Conservation (phyloP, 2,329 filamentous ascomycete species). For the Ophiostoma piceae region DNA sequence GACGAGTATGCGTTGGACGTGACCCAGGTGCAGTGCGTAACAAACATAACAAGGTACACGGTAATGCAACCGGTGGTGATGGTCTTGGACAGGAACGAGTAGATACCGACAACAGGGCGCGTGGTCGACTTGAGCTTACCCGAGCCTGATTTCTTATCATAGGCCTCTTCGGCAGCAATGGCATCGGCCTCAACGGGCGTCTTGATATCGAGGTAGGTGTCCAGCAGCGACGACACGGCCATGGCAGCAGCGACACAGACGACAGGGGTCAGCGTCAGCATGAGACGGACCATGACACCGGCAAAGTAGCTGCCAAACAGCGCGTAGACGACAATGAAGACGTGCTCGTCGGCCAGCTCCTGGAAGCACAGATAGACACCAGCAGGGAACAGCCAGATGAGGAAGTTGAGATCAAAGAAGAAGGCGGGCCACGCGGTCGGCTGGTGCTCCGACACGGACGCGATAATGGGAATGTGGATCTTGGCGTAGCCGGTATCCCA, state of each 20-base stretch:
- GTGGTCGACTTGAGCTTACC: slow-evolving; percentile 58
- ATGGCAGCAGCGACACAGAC: slow-evolving; percentile 93
- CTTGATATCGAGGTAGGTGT: slow-evolving; percentile 69
- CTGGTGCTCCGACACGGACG: slow-evolving; percentile 98
- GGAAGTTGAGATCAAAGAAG: slow-evolving; percentile 97
- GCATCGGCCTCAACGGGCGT: slow-evolving; percentile 53
- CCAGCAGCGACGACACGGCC: slow-evolving; percentile 79
- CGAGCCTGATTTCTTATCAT: slow-evolving; percentile 50
- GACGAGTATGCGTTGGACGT: slow-evolving; percentile 99
- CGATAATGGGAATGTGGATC: slow-evolving; percentile 98
- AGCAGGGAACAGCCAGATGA: slow-evolving; percentile 81
- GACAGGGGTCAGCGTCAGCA: slow-evolving; percentile 93
- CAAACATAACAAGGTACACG: slow-evolving; percentile 84
- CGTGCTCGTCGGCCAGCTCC: slow-evolving; percentile 87
- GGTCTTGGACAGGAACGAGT: slow-evolving; percentile 71
- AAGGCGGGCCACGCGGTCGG: slow-evolving; percentile 98
- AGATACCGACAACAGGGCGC: slow-evolving; percentile 75
- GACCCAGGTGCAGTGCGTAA: slow-evolving; percentile 98
- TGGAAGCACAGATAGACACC: slow-evolving; percentile 98
- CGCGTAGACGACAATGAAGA: slow-evolving; percentile 96
- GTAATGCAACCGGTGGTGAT: slow-evolving; percentile 68
- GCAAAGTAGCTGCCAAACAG: slow-evolving; percentile 96
- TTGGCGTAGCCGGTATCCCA: slow-evolving; percentile 99
- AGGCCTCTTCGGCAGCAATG: slow-evolving; percentile 39
- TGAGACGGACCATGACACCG: slow-evolving; percentile 97